Percentiles rank a stretch among this genome's conserved stretches.
phyloP scores from a whole-genome alignment of 805 yeast genomes.

The Yamadazyma takamatsuzukensis region DNA sequence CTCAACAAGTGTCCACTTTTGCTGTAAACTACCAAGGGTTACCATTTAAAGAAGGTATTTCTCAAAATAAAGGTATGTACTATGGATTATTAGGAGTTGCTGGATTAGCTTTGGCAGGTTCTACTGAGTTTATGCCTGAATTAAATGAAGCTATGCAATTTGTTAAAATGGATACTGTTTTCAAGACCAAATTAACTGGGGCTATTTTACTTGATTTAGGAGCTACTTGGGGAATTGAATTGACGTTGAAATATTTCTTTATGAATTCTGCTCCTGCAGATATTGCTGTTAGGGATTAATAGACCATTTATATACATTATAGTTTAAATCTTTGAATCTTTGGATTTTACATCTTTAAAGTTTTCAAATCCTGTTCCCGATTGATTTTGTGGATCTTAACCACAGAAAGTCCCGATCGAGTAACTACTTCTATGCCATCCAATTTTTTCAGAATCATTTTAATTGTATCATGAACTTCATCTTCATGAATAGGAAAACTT shows the following conservation, averaged over 20 bases:
- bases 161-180: constrained; percentile 74
- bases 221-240: constrained; percentile 73
- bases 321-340: no score
- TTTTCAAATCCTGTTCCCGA: constrained; percentile 23
- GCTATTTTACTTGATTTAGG: constrained; percentile 74
- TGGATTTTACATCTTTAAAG: constrained; percentile 8
- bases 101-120: constrained; percentile 80
- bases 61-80: constrained; percentile 93
- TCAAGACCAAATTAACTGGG: constrained; percentile 73
- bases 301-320: not conserved
- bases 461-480: constrained; percentile 28
- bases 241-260: constrained; percentile 76
- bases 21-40: constrained; percentile 97
- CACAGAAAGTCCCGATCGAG: constrained; percentile 21
- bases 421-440: constrained; percentile 13
- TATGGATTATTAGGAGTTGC: constrained; percentile 92
- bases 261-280: constrained; percentile 92
- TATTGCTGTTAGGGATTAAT: constrained; percentile 56
- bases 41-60: constrained; percentile 90
- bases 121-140: constrained; percentile 94
- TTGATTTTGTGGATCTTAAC: constrained; percentile 23
- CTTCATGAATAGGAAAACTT: constrained; percentile 23
- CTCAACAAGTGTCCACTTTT: constrained; percentile 96
- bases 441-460: constrained; percentile 18
- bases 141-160: constrained; percentile 87